Conservation (phyloP, 169 alveolate genomes). For the Theileria annulata region DNA sequence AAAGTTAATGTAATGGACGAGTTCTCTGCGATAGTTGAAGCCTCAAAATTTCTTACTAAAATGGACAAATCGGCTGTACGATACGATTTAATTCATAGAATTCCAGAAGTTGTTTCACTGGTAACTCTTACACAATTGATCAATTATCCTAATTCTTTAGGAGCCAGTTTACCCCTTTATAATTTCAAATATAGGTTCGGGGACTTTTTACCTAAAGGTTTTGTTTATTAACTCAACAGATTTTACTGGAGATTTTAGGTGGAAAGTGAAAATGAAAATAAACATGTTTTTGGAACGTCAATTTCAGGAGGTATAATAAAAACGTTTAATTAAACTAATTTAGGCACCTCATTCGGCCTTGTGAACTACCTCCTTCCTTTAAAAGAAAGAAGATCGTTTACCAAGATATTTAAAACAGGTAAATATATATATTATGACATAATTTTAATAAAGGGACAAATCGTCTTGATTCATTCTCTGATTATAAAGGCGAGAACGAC, state of each 20-base stretch:
- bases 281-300: slow-evolving; percentile 51
- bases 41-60: slow-evolving; percentile 17
- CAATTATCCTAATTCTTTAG: background rate
- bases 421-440: background rate
- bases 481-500: background rate
- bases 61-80: slow-evolving; percentile 6
- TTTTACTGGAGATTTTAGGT: slow-evolving; percentile 17
- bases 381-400: background rate
- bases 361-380: slow-evolving; percentile 19
- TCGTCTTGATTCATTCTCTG: slow-evolving; percentile 12
- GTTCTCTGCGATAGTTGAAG: slow-evolving; percentile 40
- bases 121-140: background rate
- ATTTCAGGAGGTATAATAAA: slow-evolving; percentile 34
- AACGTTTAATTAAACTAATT: background rate
- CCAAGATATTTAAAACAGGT: slow-evolving; percentile 14
- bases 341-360: slow-evolving; percentile 41
- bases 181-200: slow-evolving; percentile 56
- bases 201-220: slow-evolving; percentile 51
- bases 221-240: background rate
- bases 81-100: slow-evolving; percentile 17
- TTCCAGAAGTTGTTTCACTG: slow-evolving; percentile 11
- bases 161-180: slow-evolving; percentile 37
- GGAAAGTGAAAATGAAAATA: slow-evolving; percentile 2
- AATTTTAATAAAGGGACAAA: slow-evolving; percentile 15
- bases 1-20: slow-evolving; percentile 7